Percentiles rank a stretch among this genome's conserved stretches.
Evolutionary conservation across 2,329 filamentous ascomycete species (phyloP).

Genomic region (Blastomyces silverae): DNA sequence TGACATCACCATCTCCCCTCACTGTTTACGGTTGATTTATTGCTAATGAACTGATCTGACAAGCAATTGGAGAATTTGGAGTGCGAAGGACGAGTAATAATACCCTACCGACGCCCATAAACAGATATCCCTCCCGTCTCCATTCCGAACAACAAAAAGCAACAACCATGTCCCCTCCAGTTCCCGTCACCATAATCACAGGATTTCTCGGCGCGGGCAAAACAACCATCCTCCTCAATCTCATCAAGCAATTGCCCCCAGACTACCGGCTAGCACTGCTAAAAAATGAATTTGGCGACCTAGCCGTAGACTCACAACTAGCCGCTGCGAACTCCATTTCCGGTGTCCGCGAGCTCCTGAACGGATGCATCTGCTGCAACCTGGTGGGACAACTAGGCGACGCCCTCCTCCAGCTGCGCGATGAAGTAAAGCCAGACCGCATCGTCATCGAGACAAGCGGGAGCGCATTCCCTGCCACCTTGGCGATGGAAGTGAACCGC

Average conservation of each 20-base stretch:
- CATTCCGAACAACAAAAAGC: neutral
- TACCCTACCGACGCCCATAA: neutral
- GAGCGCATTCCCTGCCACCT: conserved; percentile 76
- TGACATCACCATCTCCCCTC: neutral
- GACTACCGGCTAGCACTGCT: conserved; percentile 88
- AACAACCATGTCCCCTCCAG: conserved; percentile 41
- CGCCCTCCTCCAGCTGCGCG: conserved; percentile 67
- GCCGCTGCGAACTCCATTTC: conserved; percentile 75
- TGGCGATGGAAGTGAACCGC: conserved; percentile 85
- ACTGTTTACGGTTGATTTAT: neutral
- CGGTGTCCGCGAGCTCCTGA: conserved; percentile 85
- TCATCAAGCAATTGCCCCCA: conserved; percentile 80
- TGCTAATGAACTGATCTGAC: neutral
- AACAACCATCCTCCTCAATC: conserved; percentile 89
- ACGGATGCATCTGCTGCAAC: conserved; percentile 98
- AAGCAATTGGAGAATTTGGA: neutral
- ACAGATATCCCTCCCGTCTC: neutral
- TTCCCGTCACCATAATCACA: conserved; percentile 89
- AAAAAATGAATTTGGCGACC: conserved; percentile 96
- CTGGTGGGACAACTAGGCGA: conserved; percentile 83
- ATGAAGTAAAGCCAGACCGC: conserved; percentile 60
- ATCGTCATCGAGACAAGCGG: conserved; percentile 94
- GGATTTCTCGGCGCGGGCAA: conserved; percentile 95
- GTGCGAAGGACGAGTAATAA: neutral
- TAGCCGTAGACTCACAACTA: conserved; percentile 88